A percentile compares a stretch with the other conserved stretches of the same genome.
phyloP scores from a whole-genome alignment of 805 yeast genomes.

The Metschnikowia shivogae region DNA sequence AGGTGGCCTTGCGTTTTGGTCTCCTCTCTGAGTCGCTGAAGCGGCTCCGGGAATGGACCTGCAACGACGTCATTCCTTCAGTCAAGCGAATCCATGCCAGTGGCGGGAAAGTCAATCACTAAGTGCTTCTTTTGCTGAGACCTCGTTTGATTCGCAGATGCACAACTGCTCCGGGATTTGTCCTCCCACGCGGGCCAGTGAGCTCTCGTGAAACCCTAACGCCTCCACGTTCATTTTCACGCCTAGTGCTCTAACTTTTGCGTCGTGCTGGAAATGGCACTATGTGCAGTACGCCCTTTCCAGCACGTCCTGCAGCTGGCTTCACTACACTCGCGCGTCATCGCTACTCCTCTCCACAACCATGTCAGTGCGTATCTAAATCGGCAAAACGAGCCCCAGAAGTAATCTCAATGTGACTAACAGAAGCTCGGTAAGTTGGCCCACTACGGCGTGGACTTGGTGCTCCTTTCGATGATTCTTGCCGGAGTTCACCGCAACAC shows the following conservation, averaged over 20 bases:
- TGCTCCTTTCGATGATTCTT: slow-evolving; percentile 71
- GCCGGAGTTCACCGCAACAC: slow-evolving; percentile 86
- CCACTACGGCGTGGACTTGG: slow-evolving; percentile 74
- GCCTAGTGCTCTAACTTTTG: too few relatives aligned
- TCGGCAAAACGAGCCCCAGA: neutral
- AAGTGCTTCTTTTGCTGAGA: too few relatives aligned
- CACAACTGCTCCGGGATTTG: neutral
- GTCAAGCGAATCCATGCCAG: slow-evolving; percentile 36
- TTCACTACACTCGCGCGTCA: too few relatives aligned
- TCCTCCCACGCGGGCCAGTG: neutral
- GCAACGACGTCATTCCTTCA: slow-evolving; percentile 43
- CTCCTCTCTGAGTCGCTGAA: slow-evolving; percentile 42
- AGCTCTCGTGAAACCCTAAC: too few relatives aligned
- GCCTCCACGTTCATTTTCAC: too few relatives aligned
- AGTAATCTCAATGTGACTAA: slow-evolving; percentile 1
- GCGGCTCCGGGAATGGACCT: slow-evolving; percentile 60
- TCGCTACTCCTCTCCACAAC: neutral
- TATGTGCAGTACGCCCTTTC: too few relatives aligned
- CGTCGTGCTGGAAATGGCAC: too few relatives aligned
- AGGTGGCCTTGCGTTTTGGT: slow-evolving; percentile 43
- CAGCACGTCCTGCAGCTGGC: too few relatives aligned
- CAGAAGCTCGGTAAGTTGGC: slow-evolving; percentile 55
- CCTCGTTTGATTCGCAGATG: too few relatives aligned
- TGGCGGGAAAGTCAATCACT: too few relatives aligned
- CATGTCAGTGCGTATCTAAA: too few relatives aligned